Percentiles rank a stretch among this genome's conserved stretches.
phyloP scores from a whole-genome alignment of 306 rosid genomes.

The Dalbergia oliveri region DNA sequence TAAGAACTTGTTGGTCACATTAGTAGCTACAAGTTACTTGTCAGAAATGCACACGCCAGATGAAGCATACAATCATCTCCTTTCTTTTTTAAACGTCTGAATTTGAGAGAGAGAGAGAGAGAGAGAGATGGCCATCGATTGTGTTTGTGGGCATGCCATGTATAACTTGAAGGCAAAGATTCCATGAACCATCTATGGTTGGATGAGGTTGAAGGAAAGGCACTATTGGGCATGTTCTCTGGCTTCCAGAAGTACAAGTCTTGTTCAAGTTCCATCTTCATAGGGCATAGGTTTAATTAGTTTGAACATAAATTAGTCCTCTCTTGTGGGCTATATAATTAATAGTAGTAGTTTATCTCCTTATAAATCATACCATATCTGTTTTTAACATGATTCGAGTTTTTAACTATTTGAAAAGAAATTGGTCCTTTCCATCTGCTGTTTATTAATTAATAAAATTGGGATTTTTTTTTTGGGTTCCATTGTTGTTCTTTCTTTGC shows the following conservation, averaged over 20 bases:
- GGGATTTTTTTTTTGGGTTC: neutral
- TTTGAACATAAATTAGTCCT: neutral
- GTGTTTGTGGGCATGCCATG: conserved; percentile 22
- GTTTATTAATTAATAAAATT: too few relatives aligned
- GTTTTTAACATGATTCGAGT: neutral
- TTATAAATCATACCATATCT: neutral
- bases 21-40: neutral
- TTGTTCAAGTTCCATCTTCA: conserved; percentile 8
- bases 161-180: conserved; percentile 55
- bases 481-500: too few relatives aligned
- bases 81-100: neutral
- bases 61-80: conserved; percentile 24
- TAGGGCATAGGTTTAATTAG: neutral
- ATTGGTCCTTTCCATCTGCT: too few relatives aligned
- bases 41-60: conserved; percentile 28
- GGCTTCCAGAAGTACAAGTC: neutral
- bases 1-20: conserved; percentile 19
- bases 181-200: conserved; percentile 26
- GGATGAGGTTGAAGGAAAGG: conserved; percentile 55
- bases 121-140: neutral
- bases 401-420: too few relatives aligned
- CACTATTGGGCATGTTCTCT: conserved; percentile 53
- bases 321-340: neutral
- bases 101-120: neutral
- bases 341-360: neutral